Percentiles rank a stretch among this genome's conserved stretches.
Conservation (phyloP, 352 stramenopile genomes). For the Phytophthora capsici region DNA sequence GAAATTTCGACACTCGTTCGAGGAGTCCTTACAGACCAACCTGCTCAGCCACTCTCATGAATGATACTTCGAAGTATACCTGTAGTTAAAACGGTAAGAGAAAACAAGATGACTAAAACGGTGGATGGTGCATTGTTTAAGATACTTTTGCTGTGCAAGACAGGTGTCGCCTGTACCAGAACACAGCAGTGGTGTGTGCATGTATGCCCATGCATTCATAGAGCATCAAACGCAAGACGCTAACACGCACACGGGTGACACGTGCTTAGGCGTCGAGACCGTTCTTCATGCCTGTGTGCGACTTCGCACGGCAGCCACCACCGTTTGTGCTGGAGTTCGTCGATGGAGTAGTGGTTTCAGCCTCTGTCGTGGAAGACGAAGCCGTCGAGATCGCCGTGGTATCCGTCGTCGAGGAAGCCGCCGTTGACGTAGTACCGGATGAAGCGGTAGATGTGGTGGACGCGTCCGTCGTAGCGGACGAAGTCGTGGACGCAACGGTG, state of each 20-base stretch:
- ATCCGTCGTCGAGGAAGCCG: neutral
- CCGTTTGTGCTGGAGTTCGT: conserved; percentile 13
- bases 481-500: conserved; percentile 1
- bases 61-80: conserved; percentile 1
- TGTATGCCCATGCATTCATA: too few relatives aligned
- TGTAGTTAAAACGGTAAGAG: neutral
- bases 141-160: neutral
- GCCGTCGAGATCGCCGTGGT: neutral
- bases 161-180: neutral
- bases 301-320: conserved; percentile 19
- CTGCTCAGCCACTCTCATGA: conserved; percentile 48
- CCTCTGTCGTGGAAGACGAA: neutral
- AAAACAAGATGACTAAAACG: neutral
- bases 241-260: too few relatives aligned
- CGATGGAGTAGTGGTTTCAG: conserved; percentile 11
- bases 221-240: too few relatives aligned
- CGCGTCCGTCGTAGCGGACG: conserved; percentile 3
- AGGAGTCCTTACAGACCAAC: conserved; percentile 74
- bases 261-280: neutral
- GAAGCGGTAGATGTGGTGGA: conserved; percentile 1
- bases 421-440: neutral
- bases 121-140: neutral
- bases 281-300: neutral
- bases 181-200: too few relatives aligned
- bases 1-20: conserved; percentile 67